Percentiles rank a stretch among this genome's conserved stretches.
phyloP scores from a whole-genome alignment of 2,329 filamentous ascomycete genomes.

The Hypomyces perniciosus region DNA sequence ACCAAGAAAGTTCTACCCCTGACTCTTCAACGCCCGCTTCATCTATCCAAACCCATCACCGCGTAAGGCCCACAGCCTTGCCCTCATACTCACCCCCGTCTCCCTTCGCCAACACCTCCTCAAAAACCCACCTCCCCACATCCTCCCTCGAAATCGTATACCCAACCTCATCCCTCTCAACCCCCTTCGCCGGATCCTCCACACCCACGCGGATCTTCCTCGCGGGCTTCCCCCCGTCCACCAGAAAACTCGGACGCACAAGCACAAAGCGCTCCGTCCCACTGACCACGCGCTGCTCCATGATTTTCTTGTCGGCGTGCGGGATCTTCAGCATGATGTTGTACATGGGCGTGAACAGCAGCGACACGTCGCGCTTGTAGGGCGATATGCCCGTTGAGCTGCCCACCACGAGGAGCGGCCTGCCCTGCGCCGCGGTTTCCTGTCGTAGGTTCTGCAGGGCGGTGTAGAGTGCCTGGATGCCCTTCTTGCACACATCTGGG shows the following conservation, averaged over 20 bases:
- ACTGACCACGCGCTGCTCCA: conserved; percentile 33
- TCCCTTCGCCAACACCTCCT: conserved; percentile 26
- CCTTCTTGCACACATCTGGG: conserved; percentile 35
- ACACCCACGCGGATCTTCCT: conserved; percentile 24
- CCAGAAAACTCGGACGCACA: conserved; percentile 33
- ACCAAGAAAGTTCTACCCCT: background rate
- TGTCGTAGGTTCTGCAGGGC: conserved; percentile 25
- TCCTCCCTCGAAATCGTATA: conserved; percentile 37
- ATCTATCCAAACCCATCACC: conserved; percentile 13
- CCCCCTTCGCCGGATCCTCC: conserved; percentile 27
- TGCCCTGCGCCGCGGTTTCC: conserved; percentile 15
- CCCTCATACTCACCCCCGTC: conserved; percentile 18
- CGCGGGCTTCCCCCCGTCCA: conserved; percentile 19
- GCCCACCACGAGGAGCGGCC: conserved; percentile 32
- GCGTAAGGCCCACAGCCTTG: conserved; percentile 26
- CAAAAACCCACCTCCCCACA: conserved; percentile 36
- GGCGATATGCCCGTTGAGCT: conserved; percentile 37
- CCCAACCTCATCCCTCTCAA: conserved; percentile 32
- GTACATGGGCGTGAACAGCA: conserved; percentile 39
- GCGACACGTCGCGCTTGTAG: conserved; percentile 27
- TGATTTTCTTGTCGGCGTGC: conserved; percentile 42
- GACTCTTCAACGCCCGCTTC: conserved; percentile 16
- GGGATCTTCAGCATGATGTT: conserved; percentile 33
- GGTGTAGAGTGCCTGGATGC: conserved; percentile 28
- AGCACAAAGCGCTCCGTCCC: conserved; percentile 31